Percentiles rank a stretch among this genome's conserved stretches.
phyloP scores from a whole-genome alignment of 2,329 filamentous ascomycete genomes.

The Pyrenochaeta sp. region DNA sequence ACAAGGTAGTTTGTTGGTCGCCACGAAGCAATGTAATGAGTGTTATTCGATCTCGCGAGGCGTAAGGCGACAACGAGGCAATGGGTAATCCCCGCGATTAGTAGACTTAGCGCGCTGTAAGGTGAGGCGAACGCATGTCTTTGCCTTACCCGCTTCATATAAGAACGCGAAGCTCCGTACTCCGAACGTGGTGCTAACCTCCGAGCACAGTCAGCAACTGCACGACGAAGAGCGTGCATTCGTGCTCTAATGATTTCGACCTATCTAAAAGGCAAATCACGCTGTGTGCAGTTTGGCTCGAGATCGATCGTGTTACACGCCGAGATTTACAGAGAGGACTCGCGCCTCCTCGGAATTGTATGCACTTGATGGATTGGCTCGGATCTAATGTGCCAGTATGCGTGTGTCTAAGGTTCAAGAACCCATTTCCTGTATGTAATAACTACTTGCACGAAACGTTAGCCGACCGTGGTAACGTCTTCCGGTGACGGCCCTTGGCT shows the following conservation, averaged over 20 bases:
- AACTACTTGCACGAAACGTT: constrained; percentile 5
- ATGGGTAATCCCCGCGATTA: constrained; percentile 15
- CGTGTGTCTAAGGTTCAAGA: not conserved
- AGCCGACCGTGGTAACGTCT: constrained; percentile 3
- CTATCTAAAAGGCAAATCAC: not conserved
- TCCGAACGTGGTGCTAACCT: constrained; percentile 19
- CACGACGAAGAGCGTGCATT: constrained; percentile 4
- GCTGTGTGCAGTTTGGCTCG: not conserved
- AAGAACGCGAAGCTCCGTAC: constrained; percentile 14
- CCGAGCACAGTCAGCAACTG: constrained; percentile 13
- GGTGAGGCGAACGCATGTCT: not conserved
- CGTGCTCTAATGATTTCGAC: not conserved
- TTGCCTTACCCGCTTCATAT: constrained; percentile 17
- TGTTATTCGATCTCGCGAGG: not conserved
- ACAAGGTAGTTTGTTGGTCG: not conserved
- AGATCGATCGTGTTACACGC: not conserved
- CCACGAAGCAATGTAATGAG: not conserved
- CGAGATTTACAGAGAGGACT: not conserved
- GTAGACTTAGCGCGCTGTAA: constrained; percentile 22
- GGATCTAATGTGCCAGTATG: constrained; percentile 10
- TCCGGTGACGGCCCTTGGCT: constrained; percentile 5
- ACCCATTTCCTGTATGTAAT: not conserved
- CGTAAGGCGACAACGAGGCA: constrained; percentile 1
- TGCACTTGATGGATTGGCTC: not conserved
- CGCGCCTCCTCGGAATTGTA: not conserved